These are phyloP conservation scores for Cladobotryum protrusum DNA, from an alignment of 2,329 filamentous ascomycete species.

Conservation along the genomic window DNA sequence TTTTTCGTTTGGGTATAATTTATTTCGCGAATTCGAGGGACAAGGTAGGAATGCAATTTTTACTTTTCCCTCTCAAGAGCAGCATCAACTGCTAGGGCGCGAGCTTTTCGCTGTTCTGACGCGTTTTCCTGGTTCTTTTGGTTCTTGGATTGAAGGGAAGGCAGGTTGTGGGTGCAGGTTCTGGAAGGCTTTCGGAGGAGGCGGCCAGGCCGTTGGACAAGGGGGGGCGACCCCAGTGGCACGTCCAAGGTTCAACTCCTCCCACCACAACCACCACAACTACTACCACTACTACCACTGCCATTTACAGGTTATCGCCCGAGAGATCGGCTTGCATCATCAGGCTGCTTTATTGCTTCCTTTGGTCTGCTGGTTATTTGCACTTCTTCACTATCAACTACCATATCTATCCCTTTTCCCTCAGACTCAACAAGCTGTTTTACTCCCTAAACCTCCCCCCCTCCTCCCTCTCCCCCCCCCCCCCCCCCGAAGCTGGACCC, in stretches of 20 bases:
- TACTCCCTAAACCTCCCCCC: neutral
- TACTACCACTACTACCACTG: neutral
- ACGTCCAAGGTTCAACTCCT: constrained; percentile 13
- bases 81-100: constrained; percentile 29
- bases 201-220: constrained; percentile 20
- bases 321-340: too few relatives aligned
- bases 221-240: constrained; percentile 16
- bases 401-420: neutral
- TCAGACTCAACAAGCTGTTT: neutral
- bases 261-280: constrained; percentile 8
- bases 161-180: constrained; percentile 17
- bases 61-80: constrained; percentile 24
- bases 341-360: too few relatives aligned
- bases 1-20: neutral
- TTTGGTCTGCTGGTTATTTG: too few relatives aligned
- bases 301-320: too few relatives aligned
- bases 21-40: constrained; percentile 3
- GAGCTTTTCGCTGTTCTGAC: constrained; percentile 23
- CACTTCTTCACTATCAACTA: too few relatives aligned
- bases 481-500: neutral
- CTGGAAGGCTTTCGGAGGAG: constrained; percentile 18
- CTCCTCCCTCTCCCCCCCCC: neutral
- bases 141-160: constrained; percentile 18
- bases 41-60: neutral
- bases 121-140: constrained; percentile 22